A percentile compares a stretch with the other conserved stretches of the same genome.
These are phyloP conservation scores for Fusarium siculi DNA, from an alignment of 2,329 filamentous ascomycete genomes.

Conservation along the genomic window DNA sequence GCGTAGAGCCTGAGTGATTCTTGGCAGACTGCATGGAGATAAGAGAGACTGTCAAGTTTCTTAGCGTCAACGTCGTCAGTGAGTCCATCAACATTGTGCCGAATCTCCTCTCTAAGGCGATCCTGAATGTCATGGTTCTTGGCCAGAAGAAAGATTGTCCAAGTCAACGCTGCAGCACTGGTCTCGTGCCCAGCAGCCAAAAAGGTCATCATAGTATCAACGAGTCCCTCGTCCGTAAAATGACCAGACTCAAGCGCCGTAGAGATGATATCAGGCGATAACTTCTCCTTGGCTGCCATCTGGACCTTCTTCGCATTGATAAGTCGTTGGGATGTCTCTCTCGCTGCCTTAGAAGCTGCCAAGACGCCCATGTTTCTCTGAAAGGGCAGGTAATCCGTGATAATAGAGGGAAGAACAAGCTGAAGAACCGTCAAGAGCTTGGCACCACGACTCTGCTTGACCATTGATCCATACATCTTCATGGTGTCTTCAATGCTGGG, in stretches of 20 bases:
- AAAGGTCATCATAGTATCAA: slow-evolving; percentile 30
- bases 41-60: slow-evolving; percentile 51
- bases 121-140: slow-evolving; percentile 51
- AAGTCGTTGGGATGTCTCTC: slow-evolving; percentile 44
- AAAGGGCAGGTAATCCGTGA: slow-evolving; percentile 30
- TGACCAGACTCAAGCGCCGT: slow-evolving; percentile 46
- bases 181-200: slow-evolving; percentile 55
- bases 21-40: slow-evolving; percentile 55
- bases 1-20: slow-evolving; percentile 56
- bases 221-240: slow-evolving; percentile 40
- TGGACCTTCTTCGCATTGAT: slow-evolving; percentile 46
- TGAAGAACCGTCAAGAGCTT: slow-evolving; percentile 22
- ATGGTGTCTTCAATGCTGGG: slow-evolving; percentile 47
- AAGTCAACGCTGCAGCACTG: slow-evolving; percentile 54
- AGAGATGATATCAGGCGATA: slow-evolving; percentile 51
- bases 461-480: slow-evolving; percentile 38
- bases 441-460: slow-evolving; percentile 43
- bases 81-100: slow-evolving; percentile 46
- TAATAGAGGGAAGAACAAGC: slow-evolving; percentile 20
- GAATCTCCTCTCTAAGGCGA: slow-evolving; percentile 53
- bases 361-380: slow-evolving; percentile 30
- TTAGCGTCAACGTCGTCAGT: slow-evolving; percentile 38
- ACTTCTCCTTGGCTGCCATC: slow-evolving; percentile 38
- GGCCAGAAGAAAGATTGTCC: slow-evolving; percentile 54
- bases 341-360: slow-evolving; percentile 19